Evolutionary conservation across 306 rosid species (phyloP), one percentile per base, ranked within the genome.

Genomic region (Citrullus amarus): DNA sequence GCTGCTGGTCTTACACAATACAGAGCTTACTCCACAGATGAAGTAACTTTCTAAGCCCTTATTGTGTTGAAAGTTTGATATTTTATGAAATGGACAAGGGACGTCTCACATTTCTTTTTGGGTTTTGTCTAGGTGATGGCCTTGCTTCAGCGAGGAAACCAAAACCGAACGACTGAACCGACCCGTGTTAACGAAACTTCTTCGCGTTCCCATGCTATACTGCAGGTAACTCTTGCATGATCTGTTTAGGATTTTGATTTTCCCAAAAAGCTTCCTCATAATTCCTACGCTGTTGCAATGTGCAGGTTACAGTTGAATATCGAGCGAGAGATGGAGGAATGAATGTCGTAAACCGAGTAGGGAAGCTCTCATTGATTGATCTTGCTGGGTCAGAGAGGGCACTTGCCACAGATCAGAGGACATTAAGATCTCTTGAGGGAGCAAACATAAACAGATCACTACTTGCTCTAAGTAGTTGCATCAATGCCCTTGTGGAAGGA

Each of bases 341-440:
- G 97, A 91, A 89, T 65, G 85, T 91, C 15, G 77, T 88, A 36
- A 91, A 84, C 79, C 88, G 95, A 67, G 88, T 89, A 50, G 98
- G 98, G 43, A 95, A 95, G 88, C 97, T 95, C 76, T 95, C 98
- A 22, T 77, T 95, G 60, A 91, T 95, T 80, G 97, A 95, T 87
- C 97, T 95, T 81, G 98, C 98, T 11, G 97, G 98, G 72, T 95
- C 98, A 22, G 98, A 95, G 87, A 95, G 98, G 86, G 97, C 99
- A 55, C 93, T 92, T 80, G 99, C 97, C 74, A 95, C 97, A 0
- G 97, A 95, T 85, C 97, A 92, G 79, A 91, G 99, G 83, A 95
- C 99, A 59, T 80, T 88, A 62, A 86, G 97, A 85, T 95, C 99
- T 79, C 92, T 95, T 0, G 99, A 95, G 81, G 99, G 99, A 73